phyloP scores from a whole-genome alignment of 768 basidiomycete species.

The Stropharia rugosoannulata region DNA sequence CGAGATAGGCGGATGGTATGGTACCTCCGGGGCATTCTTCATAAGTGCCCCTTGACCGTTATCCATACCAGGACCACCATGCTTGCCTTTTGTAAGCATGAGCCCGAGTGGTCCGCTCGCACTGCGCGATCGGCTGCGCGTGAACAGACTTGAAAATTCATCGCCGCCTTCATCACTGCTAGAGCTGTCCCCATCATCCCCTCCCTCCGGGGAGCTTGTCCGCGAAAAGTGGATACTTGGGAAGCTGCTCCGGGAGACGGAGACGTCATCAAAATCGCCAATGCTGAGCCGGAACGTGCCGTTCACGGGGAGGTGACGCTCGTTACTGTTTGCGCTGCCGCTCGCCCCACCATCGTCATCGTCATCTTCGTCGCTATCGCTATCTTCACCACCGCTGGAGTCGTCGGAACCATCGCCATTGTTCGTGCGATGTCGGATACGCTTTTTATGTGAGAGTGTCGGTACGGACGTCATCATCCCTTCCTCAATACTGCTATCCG shows the following conservation, averaged over 20 bases:
- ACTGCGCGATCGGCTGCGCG: conserved; percentile 9
- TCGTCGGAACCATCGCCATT: not conserved
- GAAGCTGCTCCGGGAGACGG: conserved; percentile 62
- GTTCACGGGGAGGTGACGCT: conserved; percentile 38
- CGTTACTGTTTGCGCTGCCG: conserved; percentile 13
- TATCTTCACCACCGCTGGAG: not conserved
- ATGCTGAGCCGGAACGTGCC: conserved; percentile 67
- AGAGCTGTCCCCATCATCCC: conserved; percentile 21
- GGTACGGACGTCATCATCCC: conserved; percentile 58
- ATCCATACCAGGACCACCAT: too few relatives aligned
- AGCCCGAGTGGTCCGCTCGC: conserved; percentile 13
- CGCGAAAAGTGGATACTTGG: conserved; percentile 83
- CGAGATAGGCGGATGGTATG: conserved; percentile 29
- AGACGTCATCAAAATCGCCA: conserved; percentile 60
- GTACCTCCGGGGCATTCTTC: not conserved
- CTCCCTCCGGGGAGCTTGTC: conserved; percentile 38
- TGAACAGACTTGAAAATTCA: conserved; percentile 32
- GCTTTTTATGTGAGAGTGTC: conserved; percentile 2
- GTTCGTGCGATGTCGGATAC: not conserved
- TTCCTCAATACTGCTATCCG: conserved; percentile 33
- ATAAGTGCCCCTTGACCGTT: not conserved
- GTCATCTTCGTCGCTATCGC: not conserved
- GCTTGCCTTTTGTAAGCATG: conserved; percentile 22
- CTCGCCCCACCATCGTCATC: not conserved
- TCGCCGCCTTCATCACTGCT: conserved; percentile 45